Conservation (phyloP, 2,329 filamentous ascomycete species). For the Claviceps capensis region DNA sequence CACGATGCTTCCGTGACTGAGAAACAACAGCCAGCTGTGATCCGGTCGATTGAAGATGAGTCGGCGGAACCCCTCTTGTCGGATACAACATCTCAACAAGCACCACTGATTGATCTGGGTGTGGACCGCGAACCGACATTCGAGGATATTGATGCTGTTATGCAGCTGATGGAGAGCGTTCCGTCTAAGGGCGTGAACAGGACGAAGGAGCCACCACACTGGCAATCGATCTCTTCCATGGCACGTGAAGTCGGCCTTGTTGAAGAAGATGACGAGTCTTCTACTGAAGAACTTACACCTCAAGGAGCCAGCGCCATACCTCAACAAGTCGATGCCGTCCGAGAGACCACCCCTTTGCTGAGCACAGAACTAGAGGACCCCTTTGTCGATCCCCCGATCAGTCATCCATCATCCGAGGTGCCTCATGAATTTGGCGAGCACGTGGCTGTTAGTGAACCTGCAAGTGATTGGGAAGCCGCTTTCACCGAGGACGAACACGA, state of each 20-base stretch:
- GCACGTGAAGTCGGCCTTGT: constrained; percentile 31
- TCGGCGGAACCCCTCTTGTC: background rate
- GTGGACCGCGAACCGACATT: constrained; percentile 38
- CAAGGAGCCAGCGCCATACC: constrained; percentile 58
- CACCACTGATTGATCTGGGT: background rate
- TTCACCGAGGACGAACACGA: constrained; percentile 72
- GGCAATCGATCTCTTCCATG: constrained; percentile 18
- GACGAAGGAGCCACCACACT: constrained; percentile 31
- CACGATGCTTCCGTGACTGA: constrained; percentile 17
- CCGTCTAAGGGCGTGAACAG: constrained; percentile 64
- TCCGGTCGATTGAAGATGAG: constrained; percentile 18
- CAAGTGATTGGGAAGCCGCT: constrained; percentile 86
- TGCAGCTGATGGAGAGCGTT: constrained; percentile 66
- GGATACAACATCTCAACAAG: background rate
- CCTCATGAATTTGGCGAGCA: constrained; percentile 26
- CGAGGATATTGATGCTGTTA: constrained; percentile 84
- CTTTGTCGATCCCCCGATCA: constrained; percentile 39
- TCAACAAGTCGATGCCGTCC: constrained; percentile 34
- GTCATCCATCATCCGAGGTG: constrained; percentile 36
- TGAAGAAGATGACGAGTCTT: constrained; percentile 33
- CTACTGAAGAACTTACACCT: constrained; percentile 42
- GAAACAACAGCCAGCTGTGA: constrained; percentile 15
- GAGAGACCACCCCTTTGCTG: constrained; percentile 31
- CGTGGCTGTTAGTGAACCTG: constrained; percentile 41
- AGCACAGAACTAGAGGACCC: constrained; percentile 48